phyloP scores from a whole-genome alignment of 2,329 filamentous ascomycete species.

The Diaporthe sp. region DNA sequence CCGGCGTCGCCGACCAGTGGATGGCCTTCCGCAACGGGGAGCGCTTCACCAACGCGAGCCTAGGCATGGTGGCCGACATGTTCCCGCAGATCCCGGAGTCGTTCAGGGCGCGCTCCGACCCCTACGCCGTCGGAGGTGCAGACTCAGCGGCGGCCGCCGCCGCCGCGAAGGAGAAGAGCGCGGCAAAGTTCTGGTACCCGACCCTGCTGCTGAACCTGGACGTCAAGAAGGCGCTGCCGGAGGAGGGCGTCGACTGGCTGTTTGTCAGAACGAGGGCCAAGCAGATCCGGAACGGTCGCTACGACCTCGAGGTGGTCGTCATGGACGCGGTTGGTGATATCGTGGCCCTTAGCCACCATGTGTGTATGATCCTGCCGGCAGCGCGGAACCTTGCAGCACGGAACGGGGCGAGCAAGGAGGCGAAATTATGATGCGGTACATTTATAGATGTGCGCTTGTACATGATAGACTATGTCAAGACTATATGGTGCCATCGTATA shows the following conservation, averaged over 20 bases:
- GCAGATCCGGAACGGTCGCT: slow-evolving; percentile 76
- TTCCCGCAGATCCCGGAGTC: slow-evolving; percentile 31
- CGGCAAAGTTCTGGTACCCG: slow-evolving; percentile 74
- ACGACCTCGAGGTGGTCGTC: slow-evolving; percentile 80
- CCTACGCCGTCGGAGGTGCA: not conserved
- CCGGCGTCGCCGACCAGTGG: slow-evolving; percentile 74
- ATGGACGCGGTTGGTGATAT: slow-evolving; percentile 74
- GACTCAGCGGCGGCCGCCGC: not conserved
- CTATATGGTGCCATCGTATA: not conserved
- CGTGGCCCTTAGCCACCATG: slow-evolving; percentile 77
- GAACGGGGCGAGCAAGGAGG: not conserved
- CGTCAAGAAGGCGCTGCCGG: slow-evolving; percentile 71
- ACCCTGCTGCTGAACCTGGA: slow-evolving; percentile 83
- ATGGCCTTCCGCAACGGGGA: slow-evolving; percentile 71
- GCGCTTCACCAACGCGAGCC: slow-evolving; percentile 72
- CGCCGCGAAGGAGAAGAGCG: not conserved
- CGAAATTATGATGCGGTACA: not conserved
- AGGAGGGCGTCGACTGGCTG: slow-evolving; percentile 77
- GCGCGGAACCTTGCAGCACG: slow-evolving; percentile 66
- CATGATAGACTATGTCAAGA: not conserved
- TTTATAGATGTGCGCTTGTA: not conserved
- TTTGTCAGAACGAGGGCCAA: slow-evolving; percentile 76
- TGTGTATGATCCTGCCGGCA: slow-evolving; percentile 73
- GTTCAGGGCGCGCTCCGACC: not conserved
- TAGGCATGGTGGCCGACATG: slow-evolving; percentile 69